A percentile compares a stretch with the other conserved stretches of the same genome.
Evolutionary conservation across 306 rosid species (phyloP).

Genomic region (Gleditsia sinensis): DNA sequence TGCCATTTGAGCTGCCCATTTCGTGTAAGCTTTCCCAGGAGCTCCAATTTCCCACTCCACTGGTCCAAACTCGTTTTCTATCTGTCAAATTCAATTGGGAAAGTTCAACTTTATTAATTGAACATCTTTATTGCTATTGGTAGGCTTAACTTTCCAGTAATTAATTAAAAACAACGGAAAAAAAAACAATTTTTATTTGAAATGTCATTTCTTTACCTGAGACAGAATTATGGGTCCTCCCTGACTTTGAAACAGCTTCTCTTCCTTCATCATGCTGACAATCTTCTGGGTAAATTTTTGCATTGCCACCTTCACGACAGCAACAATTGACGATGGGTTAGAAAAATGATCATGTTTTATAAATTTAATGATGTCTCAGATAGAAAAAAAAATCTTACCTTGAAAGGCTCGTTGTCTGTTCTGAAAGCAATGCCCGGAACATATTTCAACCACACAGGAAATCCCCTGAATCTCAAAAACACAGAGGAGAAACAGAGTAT

Average conservation of each 20-base stretch:
- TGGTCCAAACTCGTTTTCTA: conserved; percentile 94
- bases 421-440: conserved; percentile 84
- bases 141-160: background rate
- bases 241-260: conserved; percentile 74
- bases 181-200: background rate
- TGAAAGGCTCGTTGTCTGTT: conserved; percentile 91
- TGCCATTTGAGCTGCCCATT: conserved; percentile 97
- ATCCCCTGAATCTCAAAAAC: conserved; percentile 68
- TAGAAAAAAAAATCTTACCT: conserved; percentile 49
- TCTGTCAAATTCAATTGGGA: conserved; percentile 50
- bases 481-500: conserved; percentile 36
- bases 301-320: conserved; percentile 75
- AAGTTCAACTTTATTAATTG: background rate
- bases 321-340: background rate
- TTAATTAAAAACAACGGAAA: background rate
- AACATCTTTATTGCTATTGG: conserved; percentile 4
- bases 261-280: conserved; percentile 83
- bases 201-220: conserved; percentile 53
- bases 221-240: conserved; percentile 96
- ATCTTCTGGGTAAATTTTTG: conserved; percentile 79
- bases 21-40: conserved; percentile 83
- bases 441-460: conserved; percentile 96
- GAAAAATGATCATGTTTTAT: conserved; percentile 12
- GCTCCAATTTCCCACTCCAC: conserved; percentile 89
- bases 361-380: background rate